Base-by-base conservation (phyloP, 1,284 basidiomycete genomes). In the Entoloma clypeatum region DNA sequence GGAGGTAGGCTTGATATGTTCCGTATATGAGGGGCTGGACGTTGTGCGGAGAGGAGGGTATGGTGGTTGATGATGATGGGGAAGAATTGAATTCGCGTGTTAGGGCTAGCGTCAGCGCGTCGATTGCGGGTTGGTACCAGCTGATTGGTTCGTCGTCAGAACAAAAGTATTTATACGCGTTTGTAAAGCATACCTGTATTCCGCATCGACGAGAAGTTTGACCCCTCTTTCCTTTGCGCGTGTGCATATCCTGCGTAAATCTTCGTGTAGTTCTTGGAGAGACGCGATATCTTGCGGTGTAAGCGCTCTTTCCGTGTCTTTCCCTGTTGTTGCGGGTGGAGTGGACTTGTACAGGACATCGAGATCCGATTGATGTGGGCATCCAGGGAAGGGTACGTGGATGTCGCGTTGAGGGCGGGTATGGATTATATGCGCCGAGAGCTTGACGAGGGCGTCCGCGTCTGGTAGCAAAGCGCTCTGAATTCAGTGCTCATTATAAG, bases 1-100 rank as follows among this genome's bases (percentile, higher is more conserved):
- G 76, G 18, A 93, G 74, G 64, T 94, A 94, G 1, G 87, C 83
- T 59, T 94, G 91, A 64, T 83, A 91, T 0, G 91, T 94, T 4
- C 76, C 81, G 61, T 91, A 90, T 1, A 88, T 61, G 4, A 88
- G 64, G 0, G 86, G 87, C 42, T 81, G 79, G 4, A 76, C 61
- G 1, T 42, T 24, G 2, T n/a, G n/a, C n/a, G n/a, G n/a, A n/a
- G n/a, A n/a, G n/a, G n/a, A 45, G 32, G 1, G 23, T 22, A 18
- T 45, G 44, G 9, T 30, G 28, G 13, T 45, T 32, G 5, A 14
- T 36, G 6, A 9, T 36, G 11, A 37, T 39, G 10, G 45, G 49
- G 16, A 2, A 44, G 44, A n/a, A 61, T 94, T 93, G 65, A 86
- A 93, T 52, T 77, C 72, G 10, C 77, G 74, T 68, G 85, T 87